Evolutionary conservation across 495 filamentous ascomycete species (phyloP).

Genomic region (Penicillium egyptiacum): DNA sequence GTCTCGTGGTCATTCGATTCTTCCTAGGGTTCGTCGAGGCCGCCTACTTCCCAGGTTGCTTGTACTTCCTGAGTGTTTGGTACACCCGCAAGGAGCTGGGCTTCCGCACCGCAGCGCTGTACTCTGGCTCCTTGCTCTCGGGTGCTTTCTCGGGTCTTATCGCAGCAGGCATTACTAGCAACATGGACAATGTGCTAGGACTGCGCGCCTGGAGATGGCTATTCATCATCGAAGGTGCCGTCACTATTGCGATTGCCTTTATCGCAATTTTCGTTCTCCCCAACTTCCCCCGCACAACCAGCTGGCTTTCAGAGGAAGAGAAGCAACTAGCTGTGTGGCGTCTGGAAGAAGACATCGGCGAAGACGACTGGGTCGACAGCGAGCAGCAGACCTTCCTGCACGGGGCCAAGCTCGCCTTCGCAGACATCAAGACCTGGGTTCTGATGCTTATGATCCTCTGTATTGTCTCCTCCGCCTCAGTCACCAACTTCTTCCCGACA

Average conservation of each 20-base stretch:
- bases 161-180: constrained; percentile 46
- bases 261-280: constrained; percentile 64
- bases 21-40: constrained; percentile 67
- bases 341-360: constrained; percentile 74
- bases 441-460: constrained; percentile 63
- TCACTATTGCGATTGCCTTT: constrained; percentile 54
- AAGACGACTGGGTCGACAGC: constrained; percentile 68
- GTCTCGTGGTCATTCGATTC: constrained; percentile 66
- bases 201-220: constrained; percentile 53
- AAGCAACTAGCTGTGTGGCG: constrained; percentile 66
- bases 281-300: constrained; percentile 76
- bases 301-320: constrained; percentile 71
- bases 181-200: constrained; percentile 44
- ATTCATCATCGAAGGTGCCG: constrained; percentile 69
- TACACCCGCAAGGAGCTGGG: constrained; percentile 54
- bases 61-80: constrained; percentile 52
- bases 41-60: constrained; percentile 50
- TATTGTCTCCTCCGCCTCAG: constrained; percentile 68
- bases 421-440: constrained; percentile 71
- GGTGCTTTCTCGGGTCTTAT: constrained; percentile 70
- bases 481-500: constrained; percentile 90
- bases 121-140: constrained; percentile 51
- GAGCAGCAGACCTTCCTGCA: constrained; percentile 64
- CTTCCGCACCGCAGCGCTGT: constrained; percentile 49
- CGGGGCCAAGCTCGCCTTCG: constrained; percentile 68